These are phyloP conservation scores for Mycogone perniciosa DNA, from an alignment of 2,329 filamentous ascomycete genomes.

Conservation along the genomic window DNA sequence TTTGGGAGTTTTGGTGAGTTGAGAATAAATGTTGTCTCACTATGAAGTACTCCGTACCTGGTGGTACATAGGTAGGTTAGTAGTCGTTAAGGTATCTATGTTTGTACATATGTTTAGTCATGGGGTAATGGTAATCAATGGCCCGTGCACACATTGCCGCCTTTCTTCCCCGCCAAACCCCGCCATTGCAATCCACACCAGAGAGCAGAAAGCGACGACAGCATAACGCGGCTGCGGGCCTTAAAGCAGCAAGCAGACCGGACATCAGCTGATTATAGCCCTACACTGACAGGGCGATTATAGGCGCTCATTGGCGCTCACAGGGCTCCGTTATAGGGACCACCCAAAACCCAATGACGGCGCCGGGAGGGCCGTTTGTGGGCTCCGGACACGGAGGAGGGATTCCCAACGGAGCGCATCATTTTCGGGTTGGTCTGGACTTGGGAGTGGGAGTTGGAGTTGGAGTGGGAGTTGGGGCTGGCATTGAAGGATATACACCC, in stretches of 20 bases:
- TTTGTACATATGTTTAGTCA: too few species aligned
- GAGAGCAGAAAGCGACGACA: background rate
- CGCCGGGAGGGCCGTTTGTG: conserved; percentile 13
- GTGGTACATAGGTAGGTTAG: too few species aligned
- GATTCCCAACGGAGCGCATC: conserved; percentile 5
- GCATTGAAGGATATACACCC: conserved; percentile 15
- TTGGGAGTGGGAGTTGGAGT: background rate
- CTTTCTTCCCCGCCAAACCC: conserved; percentile 3
- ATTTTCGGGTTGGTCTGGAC: conserved; percentile 4
- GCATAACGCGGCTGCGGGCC: background rate
- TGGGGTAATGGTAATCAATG: background rate
- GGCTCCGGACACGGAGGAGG: conserved; percentile 10
- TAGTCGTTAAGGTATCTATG: too few species aligned
- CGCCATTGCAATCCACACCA: background rate
- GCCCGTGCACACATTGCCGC: conserved; percentile 11
- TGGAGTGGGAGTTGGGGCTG: background rate
- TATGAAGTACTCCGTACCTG: too few species aligned
- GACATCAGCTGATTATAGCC: too few species aligned
- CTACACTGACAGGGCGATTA: too few species aligned
- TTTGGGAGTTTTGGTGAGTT: background rate
- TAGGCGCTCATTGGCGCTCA: too few species aligned
- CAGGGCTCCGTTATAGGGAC: background rate
- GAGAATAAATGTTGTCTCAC: too few species aligned
- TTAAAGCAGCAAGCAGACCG: conserved; percentile 2
- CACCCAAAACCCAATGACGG: background rate